Evolutionary conservation across 352 stramenopile genomes (phyloP).

Genomic region (Globisporangium okanoganense): DNA sequence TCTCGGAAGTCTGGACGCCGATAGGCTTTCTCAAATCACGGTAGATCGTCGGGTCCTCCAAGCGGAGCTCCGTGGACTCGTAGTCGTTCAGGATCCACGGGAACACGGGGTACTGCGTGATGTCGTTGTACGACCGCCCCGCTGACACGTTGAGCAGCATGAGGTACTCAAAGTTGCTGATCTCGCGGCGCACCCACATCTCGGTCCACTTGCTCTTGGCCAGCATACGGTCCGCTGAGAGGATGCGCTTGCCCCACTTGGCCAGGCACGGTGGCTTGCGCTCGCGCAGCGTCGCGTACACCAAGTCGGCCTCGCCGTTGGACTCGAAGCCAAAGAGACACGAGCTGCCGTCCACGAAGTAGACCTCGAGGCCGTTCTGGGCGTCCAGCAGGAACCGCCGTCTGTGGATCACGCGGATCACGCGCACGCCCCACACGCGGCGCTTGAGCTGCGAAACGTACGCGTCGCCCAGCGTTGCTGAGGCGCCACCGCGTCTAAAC

Average conservation of each 20-base stretch:
- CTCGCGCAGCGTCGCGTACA: constrained; percentile 74
- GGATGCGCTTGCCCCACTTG: constrained; percentile 73
- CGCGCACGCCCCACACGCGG: constrained; percentile 71
- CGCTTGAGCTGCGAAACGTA: constrained; percentile 71
- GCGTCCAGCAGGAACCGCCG: constrained; percentile 71
- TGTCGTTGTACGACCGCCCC: constrained; percentile 96
- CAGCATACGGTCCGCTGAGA: constrained; percentile 71
- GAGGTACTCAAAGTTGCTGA: constrained; percentile 95
- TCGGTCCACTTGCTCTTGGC: constrained; percentile 82
- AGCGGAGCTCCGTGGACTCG: constrained; percentile 88
- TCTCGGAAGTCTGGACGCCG: constrained; percentile 78
- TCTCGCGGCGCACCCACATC: constrained; percentile 84
- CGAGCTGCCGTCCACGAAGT: constrained; percentile 84
- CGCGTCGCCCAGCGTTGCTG: constrained; percentile 40
- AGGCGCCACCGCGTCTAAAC: constrained; percentile 2
- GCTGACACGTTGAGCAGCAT: constrained; percentile 95
- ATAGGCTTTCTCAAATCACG: constrained; percentile 97
- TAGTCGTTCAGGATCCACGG: constrained; percentile 98
- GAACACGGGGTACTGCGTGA: constrained; percentile 98
- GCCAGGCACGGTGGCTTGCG: constrained; percentile 76
- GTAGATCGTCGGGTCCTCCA: constrained; percentile 92
- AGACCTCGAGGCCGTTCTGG: constrained; percentile 75
- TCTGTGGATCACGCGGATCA: constrained; percentile 77
- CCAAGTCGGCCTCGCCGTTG: constrained; percentile 63
- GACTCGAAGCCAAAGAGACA: constrained; percentile 71